Evolutionary conservation across 345 rosid species (phyloP), one percentile per base, ranked within the genome.

Genomic region (Hevea brasiliensis): DNA sequence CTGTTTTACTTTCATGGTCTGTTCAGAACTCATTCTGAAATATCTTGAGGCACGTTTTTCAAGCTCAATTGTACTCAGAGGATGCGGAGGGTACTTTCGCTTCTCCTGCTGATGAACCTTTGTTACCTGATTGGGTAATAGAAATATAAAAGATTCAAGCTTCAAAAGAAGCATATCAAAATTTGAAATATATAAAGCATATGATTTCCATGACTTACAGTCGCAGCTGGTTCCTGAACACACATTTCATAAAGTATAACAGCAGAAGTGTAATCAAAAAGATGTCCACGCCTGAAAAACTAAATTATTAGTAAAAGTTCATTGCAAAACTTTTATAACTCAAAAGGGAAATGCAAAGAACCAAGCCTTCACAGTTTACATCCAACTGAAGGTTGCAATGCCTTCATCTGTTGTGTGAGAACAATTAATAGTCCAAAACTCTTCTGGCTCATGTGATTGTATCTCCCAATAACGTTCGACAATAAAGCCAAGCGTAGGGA

Each of bases 381-480:
- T 87, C 98, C 98, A 92, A 82, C 53, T 87, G 79, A 95, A 95
- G 55, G 92, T 85, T 64, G 94, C 90, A 67, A 79, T 68, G 58
- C 97, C 90, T 82, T 90, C 97, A 73, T 86, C 92, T 45, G 88
- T 88, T 84, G 75, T 87, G 75, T 92, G 95, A 80, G 96, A 82
- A 76, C 98, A 92, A 83, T 95, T 90, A 54, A 92, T 84, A 27
- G 87, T 85, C 99, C 98, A 95, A 77, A 88, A 95, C 67, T 92
- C 97, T 81, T 95, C 98, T n/a, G 96, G 90, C 81, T 89, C 92
- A 82, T 95, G 99, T 77, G 99, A 84, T 78, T 92, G 90, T 73
- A 92, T 83, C 81, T 95, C 99, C 99, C 99, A 95, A 67, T 87
- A 89, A 29, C 98, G 89, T 76, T 90, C 98, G 62, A 95, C 99